Percentiles rank a stretch among this genome's conserved stretches.
Evolutionary conservation across 1,284 basidiomycete species (phyloP).

Genomic region (Xanthoconium separans): DNA sequence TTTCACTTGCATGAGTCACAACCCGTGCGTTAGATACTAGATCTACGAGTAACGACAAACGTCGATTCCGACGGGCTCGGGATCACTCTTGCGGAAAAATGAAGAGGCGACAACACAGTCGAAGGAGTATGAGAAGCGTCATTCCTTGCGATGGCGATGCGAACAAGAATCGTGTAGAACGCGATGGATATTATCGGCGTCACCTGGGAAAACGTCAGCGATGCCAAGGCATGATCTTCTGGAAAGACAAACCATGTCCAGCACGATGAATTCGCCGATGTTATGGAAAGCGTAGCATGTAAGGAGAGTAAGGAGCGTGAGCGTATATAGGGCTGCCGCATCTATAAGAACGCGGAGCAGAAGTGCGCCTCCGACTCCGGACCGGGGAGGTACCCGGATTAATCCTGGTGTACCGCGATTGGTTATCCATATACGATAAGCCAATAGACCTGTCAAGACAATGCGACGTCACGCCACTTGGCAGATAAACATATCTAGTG

Average conservation of each 20-base stretch:
- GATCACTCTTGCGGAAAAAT: conserved; percentile 10
- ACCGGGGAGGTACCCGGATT: conserved; percentile 11
- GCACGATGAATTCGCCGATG: conserved; percentile 12
- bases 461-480: background rate
- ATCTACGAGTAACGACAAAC: conserved; percentile 8
- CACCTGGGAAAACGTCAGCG: conserved; percentile 9
- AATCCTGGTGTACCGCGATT: conserved; percentile 4
- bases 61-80: conserved; percentile 10
- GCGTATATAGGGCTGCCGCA: conserved; percentile 16
- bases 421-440: conserved; percentile 23
- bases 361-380: conserved; percentile 5
- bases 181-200: conserved; percentile 25
- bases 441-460: conserved; percentile 15
- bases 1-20: too few relatives aligned
- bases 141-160: conserved; percentile 18
- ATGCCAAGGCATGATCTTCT: background rate
- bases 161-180: conserved; percentile 21
- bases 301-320: conserved; percentile 18
- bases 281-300: conserved; percentile 13
- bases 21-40: conserved; percentile 13
- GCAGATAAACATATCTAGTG: background rate
- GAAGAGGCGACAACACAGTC: conserved; percentile 15
- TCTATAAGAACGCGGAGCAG: conserved; percentile 25
- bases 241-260: conserved; percentile 24
- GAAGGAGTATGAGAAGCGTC: background rate